Conservation (phyloP, 495 filamentous ascomycete species). For the Penicillium angulare region DNA sequence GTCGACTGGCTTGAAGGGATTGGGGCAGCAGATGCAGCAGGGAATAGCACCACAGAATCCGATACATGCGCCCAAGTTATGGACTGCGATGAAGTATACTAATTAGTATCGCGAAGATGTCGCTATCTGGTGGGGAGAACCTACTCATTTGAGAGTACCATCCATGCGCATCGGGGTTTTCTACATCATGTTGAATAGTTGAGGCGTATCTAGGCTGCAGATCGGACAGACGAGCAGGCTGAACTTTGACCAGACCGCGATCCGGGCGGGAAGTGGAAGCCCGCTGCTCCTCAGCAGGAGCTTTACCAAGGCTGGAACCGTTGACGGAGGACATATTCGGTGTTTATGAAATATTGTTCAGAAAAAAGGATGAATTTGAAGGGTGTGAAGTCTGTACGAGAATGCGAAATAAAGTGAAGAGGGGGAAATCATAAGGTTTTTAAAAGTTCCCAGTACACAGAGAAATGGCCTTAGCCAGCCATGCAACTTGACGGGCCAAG, state of each 20-base stretch:
- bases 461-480: neutral
- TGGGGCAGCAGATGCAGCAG: constrained; percentile 89
- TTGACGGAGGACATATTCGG: constrained; percentile 31
- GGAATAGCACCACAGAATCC: constrained; percentile 86
- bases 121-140: no score
- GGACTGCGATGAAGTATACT: constrained; percentile 50
- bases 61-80: constrained; percentile 69
- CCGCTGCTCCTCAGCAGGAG: constrained; percentile 25
- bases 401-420: neutral
- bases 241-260: constrained; percentile 64
- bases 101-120: no score
- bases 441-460: constrained; percentile 5
- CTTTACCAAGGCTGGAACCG: constrained; percentile 40
- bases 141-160: constrained; percentile 91
- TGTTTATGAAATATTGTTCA: neutral
- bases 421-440: constrained; percentile 6
- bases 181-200: constrained; percentile 61
- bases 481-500: no score
- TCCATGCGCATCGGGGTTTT: constrained; percentile 70
- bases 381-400: no score
- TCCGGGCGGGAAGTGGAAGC: constrained; percentile 7
- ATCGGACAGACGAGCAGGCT: constrained; percentile 78
- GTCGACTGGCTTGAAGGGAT: constrained; percentile 91
- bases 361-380: neutral
- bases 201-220: constrained; percentile 88